Conservation (phyloP, 352 stramenopile genomes). For the Phytophthora pluvialis region DNA sequence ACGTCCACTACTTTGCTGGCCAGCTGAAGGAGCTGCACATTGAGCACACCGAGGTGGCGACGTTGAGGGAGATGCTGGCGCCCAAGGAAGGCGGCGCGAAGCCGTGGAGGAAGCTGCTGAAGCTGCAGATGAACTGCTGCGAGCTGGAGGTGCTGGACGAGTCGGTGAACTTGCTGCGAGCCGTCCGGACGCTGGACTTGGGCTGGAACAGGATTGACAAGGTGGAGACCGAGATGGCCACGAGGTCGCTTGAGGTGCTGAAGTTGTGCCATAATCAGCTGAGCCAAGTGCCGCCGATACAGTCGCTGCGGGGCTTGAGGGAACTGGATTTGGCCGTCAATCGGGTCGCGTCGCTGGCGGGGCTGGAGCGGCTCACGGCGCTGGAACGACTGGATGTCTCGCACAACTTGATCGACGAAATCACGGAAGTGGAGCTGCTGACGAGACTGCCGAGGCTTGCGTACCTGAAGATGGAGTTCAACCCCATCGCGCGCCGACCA, state of each 20-base stretch:
- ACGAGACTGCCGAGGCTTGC: slow-evolving; percentile 45
- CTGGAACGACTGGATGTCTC: slow-evolving; percentile 75
- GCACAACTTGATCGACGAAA: slow-evolving; percentile 62
- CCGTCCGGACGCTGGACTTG: slow-evolving; percentile 58
- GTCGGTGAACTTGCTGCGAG: slow-evolving; percentile 58
- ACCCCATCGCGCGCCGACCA: slow-evolving; percentile 69
- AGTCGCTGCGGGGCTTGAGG: slow-evolving; percentile 44
- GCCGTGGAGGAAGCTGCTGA: slow-evolving; percentile 55
- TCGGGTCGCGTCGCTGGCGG: slow-evolving; percentile 57
- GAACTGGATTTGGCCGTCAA: slow-evolving; percentile 78
- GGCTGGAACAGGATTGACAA: slow-evolving; percentile 73
- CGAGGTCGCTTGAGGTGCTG: slow-evolving; percentile 49
- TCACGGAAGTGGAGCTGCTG: slow-evolving; percentile 66
- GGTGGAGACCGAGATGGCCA: slow-evolving; percentile 43
- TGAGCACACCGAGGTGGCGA: slow-evolving; percentile 63
- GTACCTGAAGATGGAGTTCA: slow-evolving; percentile 70
- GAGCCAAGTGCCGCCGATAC: slow-evolving; percentile 45
- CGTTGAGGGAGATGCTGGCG: slow-evolving; percentile 52
- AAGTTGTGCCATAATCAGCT: slow-evolving; percentile 81
- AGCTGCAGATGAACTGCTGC: slow-evolving; percentile 78
- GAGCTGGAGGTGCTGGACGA: slow-evolving; percentile 52
- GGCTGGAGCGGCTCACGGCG: slow-evolving; percentile 49
- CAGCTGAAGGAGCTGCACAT: slow-evolving; percentile 75
- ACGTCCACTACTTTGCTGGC: slow-evolving; percentile 73
- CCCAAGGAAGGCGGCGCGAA: slow-evolving; percentile 15